Conservation (phyloP, 1,284 basidiomycete species). For the Ganoderma resinaceum region DNA sequence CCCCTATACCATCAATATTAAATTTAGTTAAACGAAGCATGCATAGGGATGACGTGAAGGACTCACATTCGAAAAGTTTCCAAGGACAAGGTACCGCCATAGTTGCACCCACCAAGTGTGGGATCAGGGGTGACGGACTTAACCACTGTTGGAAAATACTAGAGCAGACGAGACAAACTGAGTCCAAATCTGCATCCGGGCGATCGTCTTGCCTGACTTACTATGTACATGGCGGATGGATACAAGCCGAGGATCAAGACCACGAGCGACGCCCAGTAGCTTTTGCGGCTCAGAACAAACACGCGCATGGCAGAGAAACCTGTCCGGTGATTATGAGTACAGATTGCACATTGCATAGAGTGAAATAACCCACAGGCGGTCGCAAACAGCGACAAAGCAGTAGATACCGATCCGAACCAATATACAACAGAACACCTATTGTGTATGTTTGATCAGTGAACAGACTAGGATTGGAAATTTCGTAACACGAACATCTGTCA, state of each 20-base stretch:
- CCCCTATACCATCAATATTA: neutral
- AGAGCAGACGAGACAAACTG: neutral
- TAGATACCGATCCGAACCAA: neutral
- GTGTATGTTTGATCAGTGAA: neutral
- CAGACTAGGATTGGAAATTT: too few relatives aligned
- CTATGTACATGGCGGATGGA: neutral
- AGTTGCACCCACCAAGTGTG: neutral
- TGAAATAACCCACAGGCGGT: neutral
- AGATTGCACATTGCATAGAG: neutral
- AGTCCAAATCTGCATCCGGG: too few relatives aligned
- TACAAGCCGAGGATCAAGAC: neutral
- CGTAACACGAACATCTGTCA: neutral
- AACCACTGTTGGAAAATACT: neutral
- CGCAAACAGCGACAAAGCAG: neutral
- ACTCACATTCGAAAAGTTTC: neutral
- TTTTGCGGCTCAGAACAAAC: neutral
- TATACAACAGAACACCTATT: neutral
- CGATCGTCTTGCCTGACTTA: neutral
- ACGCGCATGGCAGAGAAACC: neutral
- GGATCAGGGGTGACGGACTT: neutral
- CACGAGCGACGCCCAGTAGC: neutral
- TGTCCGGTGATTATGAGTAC: neutral
- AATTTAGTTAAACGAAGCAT: too few relatives aligned
- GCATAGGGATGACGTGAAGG: too few relatives aligned
- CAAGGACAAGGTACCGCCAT: neutral